Base-by-base conservation (phyloP, 2,329 filamentous ascomycete species). In the Blastomyces parvus region DNA sequence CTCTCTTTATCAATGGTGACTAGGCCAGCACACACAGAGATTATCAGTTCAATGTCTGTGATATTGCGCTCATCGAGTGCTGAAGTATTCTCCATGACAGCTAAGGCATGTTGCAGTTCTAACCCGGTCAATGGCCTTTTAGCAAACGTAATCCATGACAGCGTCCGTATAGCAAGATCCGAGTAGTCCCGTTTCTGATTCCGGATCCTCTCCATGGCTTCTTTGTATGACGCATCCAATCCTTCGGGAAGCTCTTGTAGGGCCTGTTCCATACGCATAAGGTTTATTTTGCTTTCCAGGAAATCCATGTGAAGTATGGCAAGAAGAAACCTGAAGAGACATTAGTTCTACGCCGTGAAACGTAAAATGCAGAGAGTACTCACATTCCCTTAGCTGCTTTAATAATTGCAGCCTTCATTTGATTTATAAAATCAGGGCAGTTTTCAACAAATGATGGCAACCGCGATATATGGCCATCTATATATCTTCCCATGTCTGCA, bases 201-300 rank as follows among this genome's bases (percentile, higher is more conserved):
- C 5, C 30, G 27, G 30, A 53, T 61, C 17, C 46, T 56, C 14
- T 38, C 44, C 17, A 61, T 50, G 19, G 76, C 74, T 0, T 76
- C 64, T 0, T 72, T 62, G 53, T 84, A 84, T 0, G 76, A 76
- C 13, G 66, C 4, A 22, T 78, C 68, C 17, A 78, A 76, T 3
- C 70, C 72, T 46, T 46, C 8, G 0, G 40, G 7, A 2, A 14
- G 13, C 3, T 59, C n/a, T 13, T 8, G 17, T 0, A 81, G 65
- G 0, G 66, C 69, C 36, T 62, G 17, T 1, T 82, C 65, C 1
- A 73, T 69, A 0, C 33, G 59, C 38, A 66, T 64, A 3, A 83
- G 66, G 1, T 66, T 69, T 55, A 75, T 78, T 0, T 36, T 46
- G 36, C 63, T 46, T 66, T 67, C 36, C 3, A 72, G 19, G 0